Evolutionary conservation across 768 basidiomycete species (phyloP), one percentile per base, ranked within the genome.

Genomic region (Cystobasidium tubakii): DNA sequence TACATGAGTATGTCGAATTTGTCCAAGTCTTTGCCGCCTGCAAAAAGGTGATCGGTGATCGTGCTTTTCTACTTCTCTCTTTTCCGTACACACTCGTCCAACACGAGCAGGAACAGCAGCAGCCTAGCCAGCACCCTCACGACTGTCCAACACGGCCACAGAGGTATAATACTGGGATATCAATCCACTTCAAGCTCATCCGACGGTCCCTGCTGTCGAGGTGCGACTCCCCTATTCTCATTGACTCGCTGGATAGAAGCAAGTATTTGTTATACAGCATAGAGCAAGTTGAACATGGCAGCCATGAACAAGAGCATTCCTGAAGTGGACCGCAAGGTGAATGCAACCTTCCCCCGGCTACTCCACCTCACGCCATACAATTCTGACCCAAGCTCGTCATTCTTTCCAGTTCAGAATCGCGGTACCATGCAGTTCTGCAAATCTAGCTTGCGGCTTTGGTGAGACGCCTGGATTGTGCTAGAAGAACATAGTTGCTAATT

Each of bases 371-470:
- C 25, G 9, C 4, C 15, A 33, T 13, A 13, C 25, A n/a, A 21
- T 23, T 12, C 57, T 62, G 25, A 62, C 23, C 27, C 31, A 31
- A 31, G 57, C 57, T 39, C 57, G 57, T 39, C 57, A 17, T 50
- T 6, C 46, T 17, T 39, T 50, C 66, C 55, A 71, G 69, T 71
- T 71, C 36, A 23, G 55, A 55, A 71, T 71, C 55, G 29, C 53
- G 1, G 69, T 71, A 29, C 69, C 69, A 6, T 71, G 69, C 69
- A 42, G 36, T 33, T 71, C 69, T 36, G 69, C 69, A 23, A 71
- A 71, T 44, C 44, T 71, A 15, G 69, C 69, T 15, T 71, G 69
- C 36, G 69, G 69, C 7, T 71, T 71, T 53, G 69, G 66, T 54
- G 66, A 23, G 66, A 31, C 44, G 23, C 12, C 66, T 21, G 6